Evolutionary conservation across 345 rosid species (phyloP), one percentile per base, ranked within the genome.

Genomic region (Abelmoschus esculentus): DNA sequence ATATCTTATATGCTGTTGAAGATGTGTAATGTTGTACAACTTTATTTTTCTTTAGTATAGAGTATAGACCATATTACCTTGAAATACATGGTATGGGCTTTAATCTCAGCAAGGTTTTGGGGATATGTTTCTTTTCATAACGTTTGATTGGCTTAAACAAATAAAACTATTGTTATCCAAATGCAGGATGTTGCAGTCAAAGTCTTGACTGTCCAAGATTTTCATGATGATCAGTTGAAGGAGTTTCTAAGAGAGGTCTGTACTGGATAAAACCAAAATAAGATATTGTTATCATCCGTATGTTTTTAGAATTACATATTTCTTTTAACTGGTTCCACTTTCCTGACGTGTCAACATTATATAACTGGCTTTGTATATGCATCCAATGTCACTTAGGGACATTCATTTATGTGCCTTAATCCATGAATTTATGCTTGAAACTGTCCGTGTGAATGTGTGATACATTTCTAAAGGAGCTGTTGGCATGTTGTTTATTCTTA

Each of bases 181-280:
- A 49, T 82, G 77, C 83, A 90, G 98, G 98, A 93, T 76, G 97
- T 93, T 8, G 98, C 98, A 5, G 97, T 93, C 72, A 93, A 93
- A 85, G 89, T 89, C 70, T 78, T 93, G 60, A 79, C 88, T 10
- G 74, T 88, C 73, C 97, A 93, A 80, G 98, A 91, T 71, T 93
- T 89, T 76, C 87, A 75, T 17, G 97, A 89, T 77, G 96, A 86
- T 73, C 95, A 89, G 76, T 82, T 93, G 81, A 87, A 83, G 81
- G 97, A 87, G 74, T 93, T 93, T 73, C 76, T 89, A 34, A 84
- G 98, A 76, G 98, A 93, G 97, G 98, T 91, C 71, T 26, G 73
- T 50, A 36, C 19, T 6, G 9, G 54, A 55, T 69, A 38, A 44
- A 15, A 22, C 26, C 26, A 22, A 22, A 22, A 22, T 22, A 72